Evolutionary conservation across 768 basidiomycete genomes (phyloP), one percentile per base, ranked within the genome.

Genomic region (Suillus brevipes): DNA sequence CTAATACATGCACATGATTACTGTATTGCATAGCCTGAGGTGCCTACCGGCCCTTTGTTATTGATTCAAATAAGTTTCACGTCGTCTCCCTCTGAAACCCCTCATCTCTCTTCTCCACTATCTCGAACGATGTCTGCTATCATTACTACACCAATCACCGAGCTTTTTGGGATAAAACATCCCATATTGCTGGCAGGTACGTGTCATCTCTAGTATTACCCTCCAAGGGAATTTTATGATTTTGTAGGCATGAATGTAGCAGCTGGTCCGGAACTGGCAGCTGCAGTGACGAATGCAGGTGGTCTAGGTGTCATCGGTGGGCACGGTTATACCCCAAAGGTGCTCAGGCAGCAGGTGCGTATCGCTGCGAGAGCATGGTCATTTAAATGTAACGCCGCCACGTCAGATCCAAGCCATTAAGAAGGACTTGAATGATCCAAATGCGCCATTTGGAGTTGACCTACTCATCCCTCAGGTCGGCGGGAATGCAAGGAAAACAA

Each of bases 221-320:
- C 77, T 66, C 34, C 63, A 31, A 69, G n/a, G 69, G 7, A 18
- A 20, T 36, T 38, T 45, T 16, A 45, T 20, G 10, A 28, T 4
- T 56, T 37, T 52, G 47, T 47, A 84, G 84, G 88, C 37, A 87
- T 87, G 86, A 88, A 88, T 67, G 86, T 87, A 18, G 86, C 87
- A 23, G 85, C 86, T 8, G 88, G 88, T 28, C 85, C 95, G 20
- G 94, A 95, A 75, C 86, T 96, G 31, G 95, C 94, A 20, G 95
- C 95, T 47, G 95, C 93, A 45, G 95, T 97, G 64, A 94, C 93
- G 52, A 97, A 97, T 71, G 95, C 94, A 34, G 95, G 95, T 57
- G 95, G 95, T 60, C 70, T 97, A 50, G 95, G 95, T 67, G 94
- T 97, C 60, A 94, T 98, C 66, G 95, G 95, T 43, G 95, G 95